Base-by-base conservation (phyloP, 108 stramenopile species). In the Fragilariopsis cylindrus region DNA sequence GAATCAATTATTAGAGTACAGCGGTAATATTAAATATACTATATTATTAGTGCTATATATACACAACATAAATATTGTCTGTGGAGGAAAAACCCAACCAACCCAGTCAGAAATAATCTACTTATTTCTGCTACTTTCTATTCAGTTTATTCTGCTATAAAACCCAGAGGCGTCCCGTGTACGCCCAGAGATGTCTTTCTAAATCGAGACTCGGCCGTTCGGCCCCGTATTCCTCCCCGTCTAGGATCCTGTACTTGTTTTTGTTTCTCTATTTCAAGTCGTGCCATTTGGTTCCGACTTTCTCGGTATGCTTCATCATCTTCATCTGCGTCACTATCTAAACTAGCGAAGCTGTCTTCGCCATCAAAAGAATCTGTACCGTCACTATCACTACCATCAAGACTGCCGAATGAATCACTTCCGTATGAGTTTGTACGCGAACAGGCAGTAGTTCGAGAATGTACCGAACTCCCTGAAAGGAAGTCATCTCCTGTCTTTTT, bases 271-370 rank as follows among this genome's bases (percentile, higher is more conserved):
- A 79, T 40, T 39, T 48, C 63, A 39, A 73, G 78, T 19, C 73
- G 41, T 6, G 78, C 78, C 57, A 79, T 43, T 56, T 74, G 72
- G 48, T 79, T 79, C 58, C 69, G 54, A 7, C 78, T 71, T 68
- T 79, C 78, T 39, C 78, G 66, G 69, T 79, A 79, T 4, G 78
- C 78, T 30, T 79, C 78, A 52, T 79, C 78, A 54, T 79, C 78
- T 40, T 72, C 71, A 19, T 60, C 71, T 42, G 62, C 62, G n/a
- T 78, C 77, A 16, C 72, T 71, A 49, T 65, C 77, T 50, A 78
- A 21, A 44, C 77, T 78, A 19, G 77, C 77, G 60, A 78, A 78
- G 50, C 77, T 78, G 55, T 67, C 77, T 39, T 77, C 60, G 3
- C 71, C 77, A 64, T 68, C 71, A 44, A 72, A 78, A 5, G 77